phyloP scores from a whole-genome alignment of 768 basidiomycete genomes.

The Pleurotus tuoliensis region DNA sequence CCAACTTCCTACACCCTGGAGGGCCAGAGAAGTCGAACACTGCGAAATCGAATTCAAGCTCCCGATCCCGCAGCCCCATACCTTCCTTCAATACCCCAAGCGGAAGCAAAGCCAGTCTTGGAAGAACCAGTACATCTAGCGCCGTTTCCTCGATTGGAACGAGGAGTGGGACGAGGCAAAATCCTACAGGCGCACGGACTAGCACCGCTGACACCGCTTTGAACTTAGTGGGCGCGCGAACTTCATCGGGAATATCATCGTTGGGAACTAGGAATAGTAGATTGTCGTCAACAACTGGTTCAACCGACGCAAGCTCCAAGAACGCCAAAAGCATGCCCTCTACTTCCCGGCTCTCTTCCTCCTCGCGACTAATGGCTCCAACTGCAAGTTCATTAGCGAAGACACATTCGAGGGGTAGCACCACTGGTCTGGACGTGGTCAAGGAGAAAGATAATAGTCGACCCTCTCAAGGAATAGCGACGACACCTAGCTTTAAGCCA shows the following conservation, averaged over 20 bases:
- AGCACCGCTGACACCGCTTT: slow-evolving; percentile 16
- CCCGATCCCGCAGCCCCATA: slow-evolving; percentile 17
- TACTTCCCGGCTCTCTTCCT: slow-evolving; percentile 16
- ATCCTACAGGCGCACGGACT: slow-evolving; percentile 14
- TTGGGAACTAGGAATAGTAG: slow-evolving; percentile 39
- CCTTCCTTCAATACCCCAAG: slow-evolving; percentile 16
- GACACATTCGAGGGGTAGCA: slow-evolving; percentile 20
- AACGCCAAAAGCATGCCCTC: background rate
- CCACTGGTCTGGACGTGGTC: background rate
- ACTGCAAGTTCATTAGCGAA: slow-evolving; percentile 78
- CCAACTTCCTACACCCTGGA: slow-evolving; percentile 6
- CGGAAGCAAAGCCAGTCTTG: slow-evolving; percentile 7
- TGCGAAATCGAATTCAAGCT: background rate
- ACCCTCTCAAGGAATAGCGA: slow-evolving; percentile 7
- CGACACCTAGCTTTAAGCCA: slow-evolving; percentile 21
- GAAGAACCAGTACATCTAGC: background rate
- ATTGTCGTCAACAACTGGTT: slow-evolving; percentile 15
- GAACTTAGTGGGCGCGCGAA: slow-evolving; percentile 15
- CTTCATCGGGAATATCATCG: slow-evolving; percentile 34
- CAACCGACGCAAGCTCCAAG: background rate
- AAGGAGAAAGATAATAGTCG: background rate
- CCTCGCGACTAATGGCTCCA: slow-evolving; percentile 60
- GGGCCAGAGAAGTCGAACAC: slow-evolving; percentile 4
- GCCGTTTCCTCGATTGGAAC: slow-evolving; percentile 14
- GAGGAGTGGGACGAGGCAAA: slow-evolving; percentile 2